Evolutionary conservation across 495 filamentous ascomycete species (phyloP), one percentile per base, ranked within the genome.

Genomic region (Cryomyces minteri): DNA sequence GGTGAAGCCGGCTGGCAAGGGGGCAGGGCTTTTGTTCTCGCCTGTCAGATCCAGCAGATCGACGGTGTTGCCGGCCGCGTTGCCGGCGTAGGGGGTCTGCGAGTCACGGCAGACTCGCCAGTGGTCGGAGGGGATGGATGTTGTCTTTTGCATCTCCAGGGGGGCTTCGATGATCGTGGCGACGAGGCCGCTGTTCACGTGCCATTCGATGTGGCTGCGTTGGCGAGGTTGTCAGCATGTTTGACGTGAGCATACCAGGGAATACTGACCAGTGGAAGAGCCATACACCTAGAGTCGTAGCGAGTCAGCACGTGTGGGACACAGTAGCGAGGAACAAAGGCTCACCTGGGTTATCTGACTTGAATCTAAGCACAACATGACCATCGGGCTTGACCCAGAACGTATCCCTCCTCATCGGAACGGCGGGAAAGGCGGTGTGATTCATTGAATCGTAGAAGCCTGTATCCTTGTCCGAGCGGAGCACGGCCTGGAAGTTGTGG

Each of bases 401-500:
- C 0, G 72, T 77, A 58, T 82, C 77, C 38, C 76, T 61, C n/a
- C 64, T 51, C 61, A 77, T 74, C 0, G 74, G 74, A 0, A 60
- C 58, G 2, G 53, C 46, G 0, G 74, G 68, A n/a, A 65, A 67
- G 1, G 44, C 49, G 3, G 60, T 44, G 30, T 62, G 54, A 45
- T 65, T 60, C 47, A 61, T 51, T 46, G 69, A 48, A 42, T 67
- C 50, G 54, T 67, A 70, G 50, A 54, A 49, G 5, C 67, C 68
- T 4, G 62, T 69, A 18, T 74, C 62, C 0, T 71, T 67, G 1
- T 56, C 50, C 1, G 76, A 66, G 1, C 80, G 73, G 29, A 64
- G 61, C 33, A 84, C 57, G 5, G 84, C 62, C 54, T 90, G 84
- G 65, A 88, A 90, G 48, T 76, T 71, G 62, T 92, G 86, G 1